These are phyloP conservation scores for Xylaria flabelliformis DNA, from an alignment of 495 filamentous ascomycete species.

Conservation along the genomic window DNA sequence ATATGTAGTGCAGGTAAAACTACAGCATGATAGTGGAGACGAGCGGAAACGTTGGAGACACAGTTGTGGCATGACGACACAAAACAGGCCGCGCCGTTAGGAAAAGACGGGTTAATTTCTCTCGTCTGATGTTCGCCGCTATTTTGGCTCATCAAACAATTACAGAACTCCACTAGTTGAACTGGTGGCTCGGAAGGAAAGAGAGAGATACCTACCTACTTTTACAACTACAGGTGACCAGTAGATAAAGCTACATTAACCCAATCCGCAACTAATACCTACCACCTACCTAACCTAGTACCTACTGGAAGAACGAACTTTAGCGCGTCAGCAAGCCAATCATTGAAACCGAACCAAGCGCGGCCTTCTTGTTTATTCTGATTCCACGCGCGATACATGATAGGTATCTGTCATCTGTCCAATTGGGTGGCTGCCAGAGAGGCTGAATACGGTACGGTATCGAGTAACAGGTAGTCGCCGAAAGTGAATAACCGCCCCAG, in stretches of 20 bases:
- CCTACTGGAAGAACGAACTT: neutral
- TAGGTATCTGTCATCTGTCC: neutral
- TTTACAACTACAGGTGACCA: slow-evolving; percentile 15
- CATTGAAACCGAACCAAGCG: neutral
- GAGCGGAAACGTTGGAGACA: neutral
- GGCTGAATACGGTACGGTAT: neutral
- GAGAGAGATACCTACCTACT: neutral
- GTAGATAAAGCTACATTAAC: slow-evolving; percentile 4
- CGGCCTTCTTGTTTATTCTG: slow-evolving; percentile 12
- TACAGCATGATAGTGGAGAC: slow-evolving; percentile 12
- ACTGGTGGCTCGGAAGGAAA: neutral
- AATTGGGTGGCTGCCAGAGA: neutral
- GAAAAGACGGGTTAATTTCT: neutral
- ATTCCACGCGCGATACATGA: neutral
- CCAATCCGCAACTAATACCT: slow-evolving; percentile 9
- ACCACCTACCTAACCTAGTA: neutral
- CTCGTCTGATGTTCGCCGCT: slow-evolving; percentile 9
- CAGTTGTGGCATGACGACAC: neutral
- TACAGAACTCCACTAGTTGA: neutral
- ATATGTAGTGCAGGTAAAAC: neutral
- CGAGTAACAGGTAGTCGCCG: slow-evolving; percentile 10
- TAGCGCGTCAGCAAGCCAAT: slow-evolving; percentile 27
- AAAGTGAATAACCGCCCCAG: slow-evolving; percentile 5
- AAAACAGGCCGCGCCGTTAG: neutral
- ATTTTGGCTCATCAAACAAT: neutral